Evolutionary conservation across 176 grass and related monocot species (phyloP).

Genomic region (Canna indica): DNA sequence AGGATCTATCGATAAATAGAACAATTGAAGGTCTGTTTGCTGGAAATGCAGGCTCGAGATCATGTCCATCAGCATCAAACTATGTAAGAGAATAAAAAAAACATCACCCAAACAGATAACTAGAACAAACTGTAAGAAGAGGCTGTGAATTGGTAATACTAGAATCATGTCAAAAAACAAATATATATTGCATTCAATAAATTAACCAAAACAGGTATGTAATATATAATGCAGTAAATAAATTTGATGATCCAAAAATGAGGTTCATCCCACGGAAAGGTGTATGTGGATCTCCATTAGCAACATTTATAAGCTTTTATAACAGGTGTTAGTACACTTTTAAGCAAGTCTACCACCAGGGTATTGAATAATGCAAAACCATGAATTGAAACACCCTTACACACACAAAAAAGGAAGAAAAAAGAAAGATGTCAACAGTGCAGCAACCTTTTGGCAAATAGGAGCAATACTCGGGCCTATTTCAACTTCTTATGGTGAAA

Average conservation of each 20-base stretch:
- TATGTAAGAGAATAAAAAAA: conserved; percentile 26
- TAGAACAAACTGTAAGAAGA: background rate
- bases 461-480: no score
- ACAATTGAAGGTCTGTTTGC: conserved; percentile 55
- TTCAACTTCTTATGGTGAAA: no score
- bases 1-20: conserved; percentile 81
- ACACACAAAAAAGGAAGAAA: no score
- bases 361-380: no score
- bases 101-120: background rate
- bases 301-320: background rate
- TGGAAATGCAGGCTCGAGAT: conserved; percentile 52
- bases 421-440: no score
- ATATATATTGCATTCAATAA: background rate
- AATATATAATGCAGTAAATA: no score
- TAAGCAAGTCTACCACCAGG: no score
- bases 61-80: conserved; percentile 49
- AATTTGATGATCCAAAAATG: no score
- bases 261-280: background rate
- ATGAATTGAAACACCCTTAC: no score
- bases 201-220: no score
- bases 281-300: background rate
- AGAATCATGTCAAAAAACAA: background rate
- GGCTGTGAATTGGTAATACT: background rate
- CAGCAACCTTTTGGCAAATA: no score
- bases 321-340: no score